Evolutionary conservation across 441 rosid species (phyloP), one percentile per base, ranked within the genome.

Genomic region (Gossypium schwendimanii): DNA sequence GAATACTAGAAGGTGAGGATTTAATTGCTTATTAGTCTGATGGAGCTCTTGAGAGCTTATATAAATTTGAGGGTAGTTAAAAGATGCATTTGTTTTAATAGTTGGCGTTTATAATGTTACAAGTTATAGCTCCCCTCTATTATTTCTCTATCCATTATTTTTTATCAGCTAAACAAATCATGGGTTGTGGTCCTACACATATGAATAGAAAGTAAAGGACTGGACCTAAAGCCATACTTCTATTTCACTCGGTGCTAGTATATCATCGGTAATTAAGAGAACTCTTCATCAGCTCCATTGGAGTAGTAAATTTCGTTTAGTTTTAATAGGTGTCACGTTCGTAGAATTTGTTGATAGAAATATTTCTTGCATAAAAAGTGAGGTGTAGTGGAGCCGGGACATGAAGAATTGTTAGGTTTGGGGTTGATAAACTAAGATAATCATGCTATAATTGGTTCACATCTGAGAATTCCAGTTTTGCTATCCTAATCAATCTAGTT

Each of bases 1-100:
- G 98, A 85, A 75, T 77, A 79, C 78, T 72, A 87, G 89, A 84
- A 88, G 92, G 97, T 90, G 63, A 79, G 75, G 54, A 47, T 55
- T 76, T 69, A 26, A 18, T 63, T 15, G 8, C 70, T 49, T 65
- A 44, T 28, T 68, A 9, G n/a, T 17, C 59, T 15, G 47, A 49
- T 49, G 58, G 59, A 67, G 15, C 71, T 65, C 55, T 64, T 6
- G 33, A 18, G n/a, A 65, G 57, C 63, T 54, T 54, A 6, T 31
- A 20, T 53, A 53, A 33, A 18, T 53, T 31, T 17, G 4, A 33
- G 52, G 18, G 21, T 1, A 0, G n/a, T 49, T 67, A 67, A 26
- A 26, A 49, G 8, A 26, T 24, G 57, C 71, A 26, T 15, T 24
- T 23, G 3, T 24, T 9, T 49, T 26, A 1, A 41, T 26, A 49